These are phyloP conservation scores for Endothia cerciana DNA, from an alignment of 2,329 filamentous ascomycete genomes.

Conservation along the genomic window DNA sequence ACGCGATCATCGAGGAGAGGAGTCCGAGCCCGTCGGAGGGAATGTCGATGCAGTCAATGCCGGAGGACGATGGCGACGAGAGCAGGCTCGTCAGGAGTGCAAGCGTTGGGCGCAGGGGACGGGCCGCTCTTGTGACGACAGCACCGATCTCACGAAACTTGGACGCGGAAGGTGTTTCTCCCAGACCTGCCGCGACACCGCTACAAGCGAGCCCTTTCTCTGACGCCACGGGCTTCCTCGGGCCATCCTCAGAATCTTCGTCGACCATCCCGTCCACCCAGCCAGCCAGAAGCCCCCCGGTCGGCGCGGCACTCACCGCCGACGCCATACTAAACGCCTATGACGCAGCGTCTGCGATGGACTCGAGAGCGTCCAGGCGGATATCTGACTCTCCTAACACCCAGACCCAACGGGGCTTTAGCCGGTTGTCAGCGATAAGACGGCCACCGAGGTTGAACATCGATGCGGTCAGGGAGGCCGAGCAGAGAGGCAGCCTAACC, in stretches of 20 bases:
- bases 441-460: constrained; percentile 79
- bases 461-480: constrained; percentile 77
- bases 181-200: constrained; percentile 43
- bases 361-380: constrained; percentile 40
- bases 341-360: constrained; percentile 51
- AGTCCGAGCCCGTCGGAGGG: constrained; percentile 37
- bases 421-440: constrained; percentile 58
- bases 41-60: constrained; percentile 39
- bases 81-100: constrained; percentile 63
- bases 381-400: constrained; percentile 34
- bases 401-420: constrained; percentile 40
- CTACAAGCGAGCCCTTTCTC: constrained; percentile 45
- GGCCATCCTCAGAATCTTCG: constrained; percentile 52
- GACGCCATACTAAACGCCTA: constrained; percentile 56
- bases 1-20: constrained; percentile 47
- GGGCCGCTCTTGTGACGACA: constrained; percentile 56
- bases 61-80: constrained; percentile 56
- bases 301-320: constrained; percentile 40
- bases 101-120: constrained; percentile 64
- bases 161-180: constrained; percentile 26
- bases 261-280: constrained; percentile 43
- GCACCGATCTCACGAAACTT: constrained; percentile 1
- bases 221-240: constrained; percentile 51
- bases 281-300: constrained; percentile 33
- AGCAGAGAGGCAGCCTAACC: constrained; percentile 85